These are phyloP conservation scores for Diaporthe sp. DNA, from an alignment of 2,329 filamentous ascomycete species.

Conservation along the genomic window DNA sequence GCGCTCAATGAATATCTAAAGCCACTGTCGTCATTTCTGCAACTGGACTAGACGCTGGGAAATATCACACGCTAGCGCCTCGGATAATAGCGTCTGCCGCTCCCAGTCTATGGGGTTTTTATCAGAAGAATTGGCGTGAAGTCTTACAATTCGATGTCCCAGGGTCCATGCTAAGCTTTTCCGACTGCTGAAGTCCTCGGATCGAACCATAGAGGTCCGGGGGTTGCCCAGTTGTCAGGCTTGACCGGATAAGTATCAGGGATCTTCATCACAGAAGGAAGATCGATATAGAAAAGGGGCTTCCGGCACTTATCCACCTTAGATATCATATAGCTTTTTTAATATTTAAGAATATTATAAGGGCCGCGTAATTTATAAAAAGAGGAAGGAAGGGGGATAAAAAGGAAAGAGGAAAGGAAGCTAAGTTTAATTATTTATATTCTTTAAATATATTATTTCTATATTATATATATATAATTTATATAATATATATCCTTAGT, in stretches of 20 bases:
- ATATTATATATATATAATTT: too few relatives aligned
- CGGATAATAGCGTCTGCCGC: background rate
- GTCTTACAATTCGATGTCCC: background rate
- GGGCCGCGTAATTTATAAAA: too few relatives aligned
- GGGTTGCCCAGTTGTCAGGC: background rate
- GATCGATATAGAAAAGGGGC: too few relatives aligned
- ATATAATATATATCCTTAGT: too few relatives aligned
- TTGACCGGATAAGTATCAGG: slow-evolving; percentile 20
- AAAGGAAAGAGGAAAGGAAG: too few relatives aligned
- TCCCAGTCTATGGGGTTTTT: background rate
- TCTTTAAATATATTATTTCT: too few relatives aligned
- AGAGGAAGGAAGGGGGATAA: too few relatives aligned
- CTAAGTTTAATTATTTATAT: too few relatives aligned
- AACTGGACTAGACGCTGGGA: background rate
- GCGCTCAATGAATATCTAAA: background rate
- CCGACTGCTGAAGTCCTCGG: background rate
- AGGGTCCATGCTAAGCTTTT: background rate
- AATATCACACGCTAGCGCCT: background rate
- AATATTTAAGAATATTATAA: too few relatives aligned
- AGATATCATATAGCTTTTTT: too few relatives aligned
- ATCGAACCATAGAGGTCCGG: background rate
- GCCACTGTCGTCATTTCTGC: background rate
- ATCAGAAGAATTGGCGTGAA: background rate
- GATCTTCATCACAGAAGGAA: too few relatives aligned
- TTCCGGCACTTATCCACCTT: too few relatives aligned